Conservation (phyloP, 2,329 filamentous ascomycete genomes). For the Sclerotiophoma versabilis region DNA sequence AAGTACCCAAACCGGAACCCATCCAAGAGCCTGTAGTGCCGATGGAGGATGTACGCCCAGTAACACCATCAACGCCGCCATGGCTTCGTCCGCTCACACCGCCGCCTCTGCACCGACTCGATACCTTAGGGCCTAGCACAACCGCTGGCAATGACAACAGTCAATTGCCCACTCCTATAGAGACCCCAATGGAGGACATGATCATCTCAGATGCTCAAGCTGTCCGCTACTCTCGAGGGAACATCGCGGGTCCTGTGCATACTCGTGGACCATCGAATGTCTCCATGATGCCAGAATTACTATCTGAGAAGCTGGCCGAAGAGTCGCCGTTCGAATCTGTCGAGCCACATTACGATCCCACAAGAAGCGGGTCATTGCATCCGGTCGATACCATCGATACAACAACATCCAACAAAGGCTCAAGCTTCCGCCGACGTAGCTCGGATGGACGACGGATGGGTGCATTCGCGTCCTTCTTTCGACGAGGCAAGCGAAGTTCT, state of each 20-base stretch:
- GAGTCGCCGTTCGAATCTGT: conserved; percentile 53
- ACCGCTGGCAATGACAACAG: conserved; percentile 30
- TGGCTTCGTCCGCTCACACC: conserved; percentile 49
- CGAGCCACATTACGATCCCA: conserved; percentile 39
- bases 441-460: conserved; percentile 47
- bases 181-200: conserved; percentile 55
- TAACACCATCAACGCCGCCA: conserved; percentile 43
- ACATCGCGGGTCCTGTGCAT: conserved; percentile 56
- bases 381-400: conserved; percentile 44
- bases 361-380: conserved; percentile 43
- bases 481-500: conserved; percentile 62
- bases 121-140: conserved; percentile 24
- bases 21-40: conserved; percentile 54
- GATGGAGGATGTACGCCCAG: conserved; percentile 57
- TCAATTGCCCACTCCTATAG: conserved; percentile 47
- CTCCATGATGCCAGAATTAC: conserved; percentile 60
- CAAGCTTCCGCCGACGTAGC: conserved; percentile 39
- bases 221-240: conserved; percentile 57
- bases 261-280: conserved; percentile 58
- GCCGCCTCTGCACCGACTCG: conserved; percentile 26
- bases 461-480: conserved; percentile 68
- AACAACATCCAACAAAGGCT: conserved; percentile 33
- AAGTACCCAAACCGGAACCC: conserved; percentile 56
- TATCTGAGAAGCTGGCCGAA: conserved; percentile 50
- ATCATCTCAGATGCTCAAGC: conserved; percentile 58